Base-by-base conservation (phyloP, 2,329 filamentous ascomycete species). In the Teratosphaeria nubilosa region DNA sequence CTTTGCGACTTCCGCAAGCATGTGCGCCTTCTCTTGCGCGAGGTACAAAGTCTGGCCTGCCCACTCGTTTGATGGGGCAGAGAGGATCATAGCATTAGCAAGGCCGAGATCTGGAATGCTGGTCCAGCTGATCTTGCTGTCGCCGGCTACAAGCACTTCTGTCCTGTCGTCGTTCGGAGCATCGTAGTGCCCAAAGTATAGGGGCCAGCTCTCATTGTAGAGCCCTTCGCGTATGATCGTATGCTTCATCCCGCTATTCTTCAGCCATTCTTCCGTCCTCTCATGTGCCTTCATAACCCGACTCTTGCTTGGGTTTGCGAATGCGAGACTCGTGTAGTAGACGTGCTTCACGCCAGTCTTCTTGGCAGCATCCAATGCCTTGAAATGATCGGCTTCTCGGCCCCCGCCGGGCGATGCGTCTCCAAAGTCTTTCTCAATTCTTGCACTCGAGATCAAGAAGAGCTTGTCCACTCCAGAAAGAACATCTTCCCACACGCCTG, bases 181-280 rank as follows among this genome's bases (percentile, higher is more conserved):
- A 13, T 71, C 71, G 53, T 74, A 78, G 56, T 78, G 75, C 0
- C 77, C 76, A 22, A 78, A 70, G 59, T 78, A 78, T 22, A 78
- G 62, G 6, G 76, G 76, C 77, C 77, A 79, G 56, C 69, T 73
- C 65, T 78, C 76, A 52, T 74, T 76, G 57, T 78, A 77, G 57
- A 78, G 56, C 0, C 77, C 76, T 59, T 78, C 74, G 0, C 76
- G 65, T 0, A 79, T 65, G 5, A 77, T 64, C 0, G 75, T 77
- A 5, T 68, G 71, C 10, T 61, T 50, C 22, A 69, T 51, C 3
- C 67, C 63, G 14, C 68, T 66, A 4, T 72, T 45, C 32, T 57
- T 53, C 55, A 79, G 61, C 53, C 75, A 76, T 16, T 63, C 63
- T 61, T 78, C 76, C 0, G 77, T 78, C 3, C 75, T 66, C n/a